Conservation (phyloP, 2,329 filamentous ascomycete genomes). For the Diplodia scrobiculata region DNA sequence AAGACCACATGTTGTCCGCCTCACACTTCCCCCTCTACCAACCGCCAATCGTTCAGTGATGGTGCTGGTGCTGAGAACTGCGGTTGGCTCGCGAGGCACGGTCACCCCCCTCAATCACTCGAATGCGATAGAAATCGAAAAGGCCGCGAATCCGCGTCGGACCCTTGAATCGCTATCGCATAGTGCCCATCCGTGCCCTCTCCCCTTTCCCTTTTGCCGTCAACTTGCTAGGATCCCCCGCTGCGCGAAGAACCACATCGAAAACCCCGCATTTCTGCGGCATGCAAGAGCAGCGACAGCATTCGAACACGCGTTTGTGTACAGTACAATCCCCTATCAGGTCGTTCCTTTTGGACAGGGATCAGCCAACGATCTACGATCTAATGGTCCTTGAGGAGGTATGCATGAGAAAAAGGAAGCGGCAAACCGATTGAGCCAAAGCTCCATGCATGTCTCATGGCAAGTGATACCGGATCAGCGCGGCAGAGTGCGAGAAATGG, state of each 20-base stretch:
- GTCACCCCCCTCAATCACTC: not conserved
- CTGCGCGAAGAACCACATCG: not conserved
- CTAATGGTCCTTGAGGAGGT: not conserved
- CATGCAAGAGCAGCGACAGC: not conserved
- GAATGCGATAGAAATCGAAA: slow-evolving; percentile 15
- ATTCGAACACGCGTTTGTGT: not conserved
- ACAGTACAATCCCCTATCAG: not conserved
- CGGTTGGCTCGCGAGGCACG: not conserved
- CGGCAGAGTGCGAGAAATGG: slow-evolving; percentile 1
- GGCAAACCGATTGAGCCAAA: not conserved
- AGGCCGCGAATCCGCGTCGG: not conserved
- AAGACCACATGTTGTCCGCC: slow-evolving; percentile 7
- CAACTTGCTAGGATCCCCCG: not conserved
- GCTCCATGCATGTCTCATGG: slow-evolving; percentile 8
- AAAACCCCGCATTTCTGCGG: slow-evolving; percentile 16
- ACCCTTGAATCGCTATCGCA: slow-evolving; percentile 9
- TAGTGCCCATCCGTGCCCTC: not conserved
- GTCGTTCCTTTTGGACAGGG: not conserved
- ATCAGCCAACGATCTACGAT: slow-evolving; percentile 18
- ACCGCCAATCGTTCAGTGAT: not conserved
- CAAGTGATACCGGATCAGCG: slow-evolving; percentile 1
- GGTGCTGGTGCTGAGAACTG: not conserved
- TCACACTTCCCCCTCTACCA: not conserved
- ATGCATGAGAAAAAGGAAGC: not conserved
- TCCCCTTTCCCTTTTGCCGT: not conserved